Evolutionary conservation across 148 eudicot species (phyloP).

Genomic region (Rhododendron williamsianum): DNA sequence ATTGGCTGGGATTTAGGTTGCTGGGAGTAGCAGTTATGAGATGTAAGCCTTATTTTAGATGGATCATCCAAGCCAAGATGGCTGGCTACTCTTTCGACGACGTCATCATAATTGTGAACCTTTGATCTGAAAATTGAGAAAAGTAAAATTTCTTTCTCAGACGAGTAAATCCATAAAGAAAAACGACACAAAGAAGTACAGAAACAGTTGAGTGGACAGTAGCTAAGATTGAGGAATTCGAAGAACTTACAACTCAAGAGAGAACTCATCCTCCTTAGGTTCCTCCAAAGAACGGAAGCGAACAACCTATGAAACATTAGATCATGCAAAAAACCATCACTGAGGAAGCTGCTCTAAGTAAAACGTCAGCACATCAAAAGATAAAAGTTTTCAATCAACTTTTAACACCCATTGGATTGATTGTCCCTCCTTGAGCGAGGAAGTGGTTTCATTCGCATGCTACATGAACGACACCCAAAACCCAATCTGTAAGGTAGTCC

Average conservation of each 20-base stretch:
- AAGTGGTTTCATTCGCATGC: background rate
- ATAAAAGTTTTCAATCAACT: background rate
- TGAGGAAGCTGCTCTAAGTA: background rate
- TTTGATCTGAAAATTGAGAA: conserved; percentile 48
- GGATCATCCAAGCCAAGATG: conserved; percentile 77
- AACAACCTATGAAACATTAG: conserved; percentile 46
- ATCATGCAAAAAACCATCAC: background rate
- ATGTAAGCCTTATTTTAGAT: conserved; percentile 83
- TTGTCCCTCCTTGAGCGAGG: background rate
- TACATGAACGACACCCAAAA: background rate
- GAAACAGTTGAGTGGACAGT: background rate
- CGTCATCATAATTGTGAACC: conserved; percentile 74
- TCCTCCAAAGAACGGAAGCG: conserved; percentile 73
- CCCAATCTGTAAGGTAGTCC: too few species aligned
- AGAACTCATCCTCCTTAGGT: conserved; percentile 90
- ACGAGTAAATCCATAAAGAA: background rate
- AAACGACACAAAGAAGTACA: background rate
- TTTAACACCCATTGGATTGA: background rate
- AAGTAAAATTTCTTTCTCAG: background rate
- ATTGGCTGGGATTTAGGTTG: conserved; percentile 83
- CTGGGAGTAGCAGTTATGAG: conserved; percentile 89
- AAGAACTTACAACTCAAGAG: conserved; percentile 69
- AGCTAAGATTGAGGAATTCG: background rate
- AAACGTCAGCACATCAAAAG: background rate
- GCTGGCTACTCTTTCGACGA: conserved; percentile 75